Evolutionary conservation across 306 rosid genomes (phyloP), one percentile per base, ranked within the genome.

Genomic region (Cucurbita pepo): DNA sequence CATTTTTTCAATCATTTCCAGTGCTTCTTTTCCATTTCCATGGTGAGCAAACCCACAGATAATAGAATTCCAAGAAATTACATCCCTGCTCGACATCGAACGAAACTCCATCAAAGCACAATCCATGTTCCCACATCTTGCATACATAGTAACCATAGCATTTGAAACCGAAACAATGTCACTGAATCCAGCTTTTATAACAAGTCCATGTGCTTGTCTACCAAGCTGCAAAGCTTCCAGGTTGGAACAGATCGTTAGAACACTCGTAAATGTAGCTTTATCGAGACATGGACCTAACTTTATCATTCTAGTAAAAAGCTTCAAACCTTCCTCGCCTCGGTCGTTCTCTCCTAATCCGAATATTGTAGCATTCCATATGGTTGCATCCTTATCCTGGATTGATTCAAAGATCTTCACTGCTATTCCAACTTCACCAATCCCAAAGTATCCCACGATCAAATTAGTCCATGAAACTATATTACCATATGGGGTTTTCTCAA

Each of bases 61-160:
- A 15, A 86, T 79, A 40, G 87, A 83, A 78, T 83, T 86, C 84
- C 84, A 86, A 1, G 90, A 83, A 78, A 83, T 81, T 15, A 86
- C 73, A 75, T 86, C 80, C 22, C 15, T 85, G 36, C 13, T 77
- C 36, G 74, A 56, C 87, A 83, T 83, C 61, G 73, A 81, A 36
- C 76, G 75, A 64, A 83, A 83, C 71, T 79, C 85, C 56, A 77
- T 7, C 60, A 79, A 22, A 76, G 90, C 86, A 40, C 76, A 86
- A 47, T 76, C 82, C 87, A 81, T 66, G 54, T 53, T 79, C 40
- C 90, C 90, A 59, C 90, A 86, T 73, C 86, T 86, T 30, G 90
- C 86, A 16, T 86, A 86, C 90, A 86, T 86, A 73, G 85, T 83
- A 43, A 83, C 54, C 77, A 79, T 77, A 38, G 87, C 90, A 60